phyloP scores from a whole-genome alignment of 306 rosid species.

The Lupinus albus region DNA sequence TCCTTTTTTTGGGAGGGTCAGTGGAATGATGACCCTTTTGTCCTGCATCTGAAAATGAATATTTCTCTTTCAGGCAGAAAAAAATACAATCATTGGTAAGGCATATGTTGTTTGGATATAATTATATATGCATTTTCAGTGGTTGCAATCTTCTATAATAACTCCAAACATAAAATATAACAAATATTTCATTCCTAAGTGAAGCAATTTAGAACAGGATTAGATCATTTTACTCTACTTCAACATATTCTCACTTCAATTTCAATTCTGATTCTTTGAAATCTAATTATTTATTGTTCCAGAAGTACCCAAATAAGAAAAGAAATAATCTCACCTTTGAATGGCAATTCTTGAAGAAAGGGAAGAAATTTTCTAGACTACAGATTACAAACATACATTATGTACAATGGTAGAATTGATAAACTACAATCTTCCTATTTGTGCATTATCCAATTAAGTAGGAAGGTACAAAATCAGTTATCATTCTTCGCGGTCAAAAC shows the following conservation, averaged over 20 bases:
- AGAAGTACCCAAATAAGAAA: neutral
- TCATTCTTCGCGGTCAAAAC: conserved; percentile 34
- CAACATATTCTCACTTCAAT: neutral
- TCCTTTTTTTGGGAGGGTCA: too few species aligned
- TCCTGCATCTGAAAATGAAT: too few species aligned
- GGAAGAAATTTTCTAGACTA: conserved; percentile 24
- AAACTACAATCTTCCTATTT: conserved; percentile 31
- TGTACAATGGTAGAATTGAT: conserved; percentile 41
- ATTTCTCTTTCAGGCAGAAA: too few species aligned
- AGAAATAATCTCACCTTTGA: conserved; percentile 7
- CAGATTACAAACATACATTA: conserved; percentile 45
- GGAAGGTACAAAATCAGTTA: conserved; percentile 51
- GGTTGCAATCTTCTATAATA: neutral
- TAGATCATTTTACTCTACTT: neutral
- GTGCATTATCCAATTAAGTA: conserved; percentile 36
- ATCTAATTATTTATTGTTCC: neutral
- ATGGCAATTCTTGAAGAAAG: conserved; percentile 33
- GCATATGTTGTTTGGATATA: too few species aligned
- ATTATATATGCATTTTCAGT: too few species aligned
- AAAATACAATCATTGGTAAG: too few species aligned
- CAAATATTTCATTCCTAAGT: neutral
- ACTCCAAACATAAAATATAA: neutral
- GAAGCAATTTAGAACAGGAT: neutral
- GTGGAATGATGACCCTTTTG: too few species aligned
- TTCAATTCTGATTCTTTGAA: conserved; percentile 1